phyloP scores from a whole-genome alignment of 805 yeast genomes.

The Candida boleticola region DNA sequence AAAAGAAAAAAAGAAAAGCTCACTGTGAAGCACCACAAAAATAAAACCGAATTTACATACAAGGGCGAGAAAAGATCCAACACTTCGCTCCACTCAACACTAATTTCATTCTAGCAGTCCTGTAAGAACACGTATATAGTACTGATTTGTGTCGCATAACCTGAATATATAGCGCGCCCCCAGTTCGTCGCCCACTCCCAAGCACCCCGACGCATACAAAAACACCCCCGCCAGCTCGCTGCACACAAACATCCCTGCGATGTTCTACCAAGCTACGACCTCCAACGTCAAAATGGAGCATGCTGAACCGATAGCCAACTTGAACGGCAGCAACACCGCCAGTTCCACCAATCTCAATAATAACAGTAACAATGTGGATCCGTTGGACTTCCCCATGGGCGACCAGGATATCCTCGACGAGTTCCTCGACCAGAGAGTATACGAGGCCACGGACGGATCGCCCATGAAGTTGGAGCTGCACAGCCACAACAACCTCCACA shows the following conservation, averaged over 20 bases:
- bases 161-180: too few species aligned
- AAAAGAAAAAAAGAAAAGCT: too few species aligned
- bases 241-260: too few species aligned
- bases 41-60: background rate
- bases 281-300: background rate
- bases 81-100: too few species aligned
- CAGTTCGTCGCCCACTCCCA: too few species aligned
- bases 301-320: background rate
- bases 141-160: too few species aligned
- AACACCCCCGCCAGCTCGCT: too few species aligned
- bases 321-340: background rate
- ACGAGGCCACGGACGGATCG: constrained; percentile 29
- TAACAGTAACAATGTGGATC: background rate
- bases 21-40: too few species aligned
- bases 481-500: background rate
- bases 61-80: background rate
- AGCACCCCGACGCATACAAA: too few species aligned
- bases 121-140: too few species aligned
- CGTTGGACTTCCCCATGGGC: constrained; percentile 13
- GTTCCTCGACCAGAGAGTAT: constrained; percentile 52
- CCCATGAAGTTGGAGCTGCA: constrained; percentile 1
- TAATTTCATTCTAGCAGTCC: too few species aligned
- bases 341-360: background rate
- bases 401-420: constrained; percentile 56
- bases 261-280: too few species aligned